Evolutionary conservation across 2,329 filamentous ascomycete species (phyloP).

Genomic region (Penicillium sp.): DNA sequence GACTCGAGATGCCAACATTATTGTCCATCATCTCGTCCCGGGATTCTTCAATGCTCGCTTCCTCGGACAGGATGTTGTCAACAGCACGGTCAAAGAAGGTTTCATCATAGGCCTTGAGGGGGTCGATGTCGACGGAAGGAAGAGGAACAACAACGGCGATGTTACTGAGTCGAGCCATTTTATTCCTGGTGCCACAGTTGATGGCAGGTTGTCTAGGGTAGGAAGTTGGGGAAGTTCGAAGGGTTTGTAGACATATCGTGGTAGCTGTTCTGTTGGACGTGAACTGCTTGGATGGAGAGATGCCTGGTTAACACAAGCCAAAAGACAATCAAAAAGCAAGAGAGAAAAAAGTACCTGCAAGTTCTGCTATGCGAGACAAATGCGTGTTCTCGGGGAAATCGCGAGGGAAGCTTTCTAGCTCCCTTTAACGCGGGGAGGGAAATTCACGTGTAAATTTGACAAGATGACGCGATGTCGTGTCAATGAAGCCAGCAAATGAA

Average conservation of each 20-base stretch:
- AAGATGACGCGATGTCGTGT: background rate
- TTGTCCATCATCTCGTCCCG: background rate
- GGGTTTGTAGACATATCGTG: background rate
- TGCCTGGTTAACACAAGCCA: background rate
- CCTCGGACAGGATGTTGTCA: constrained; percentile 26
- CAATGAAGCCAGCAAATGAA: background rate
- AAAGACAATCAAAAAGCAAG: background rate
- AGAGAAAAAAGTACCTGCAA: background rate
- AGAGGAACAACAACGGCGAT: constrained; percentile 20
- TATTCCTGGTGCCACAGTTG: background rate
- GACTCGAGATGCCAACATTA: background rate
- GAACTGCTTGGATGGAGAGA: background rate
- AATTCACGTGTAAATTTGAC: background rate
- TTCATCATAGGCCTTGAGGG: constrained; percentile 24
- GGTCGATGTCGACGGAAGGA: constrained; percentile 17
- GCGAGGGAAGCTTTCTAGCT: background rate
- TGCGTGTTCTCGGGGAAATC: background rate
- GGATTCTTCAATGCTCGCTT: constrained; percentile 18
- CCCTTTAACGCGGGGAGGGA: background rate
- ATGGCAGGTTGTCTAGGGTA: background rate
- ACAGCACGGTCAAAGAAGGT: constrained; percentile 16
- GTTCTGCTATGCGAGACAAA: background rate
- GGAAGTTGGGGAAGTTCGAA: background rate
- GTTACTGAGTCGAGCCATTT: background rate
- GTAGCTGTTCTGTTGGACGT: background rate